Evolutionary conservation across 148 eudicot species (phyloP), one percentile per base, ranked within the genome.

Genomic region (Arctostaphylos glauca): DNA sequence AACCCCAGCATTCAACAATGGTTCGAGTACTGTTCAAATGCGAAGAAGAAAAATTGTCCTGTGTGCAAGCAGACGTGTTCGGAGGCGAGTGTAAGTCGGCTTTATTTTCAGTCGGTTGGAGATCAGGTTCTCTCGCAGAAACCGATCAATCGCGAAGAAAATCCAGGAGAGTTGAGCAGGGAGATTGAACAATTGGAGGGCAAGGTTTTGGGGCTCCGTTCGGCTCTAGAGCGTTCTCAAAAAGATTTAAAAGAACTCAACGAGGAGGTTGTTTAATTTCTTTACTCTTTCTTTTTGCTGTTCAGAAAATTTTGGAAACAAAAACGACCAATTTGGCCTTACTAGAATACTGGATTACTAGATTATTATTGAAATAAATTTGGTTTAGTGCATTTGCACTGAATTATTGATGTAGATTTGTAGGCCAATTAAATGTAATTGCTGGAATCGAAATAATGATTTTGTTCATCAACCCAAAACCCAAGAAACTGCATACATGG

Each of bases 1-100:
- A 64, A 66, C 44, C 82, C 79, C 86, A 96, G 98, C 85, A 85
- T 94, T 79, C 99, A 96, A 83, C 99, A 96, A 83, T 96, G 99
- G 99, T 93, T 94, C 71, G 99, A 90, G 89, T 96, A 96, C 77
- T 92, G 94, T 68, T 79, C 90, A 47, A 86, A 80, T 12, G 54
- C 86, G 25, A 95, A 91, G 91, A 96, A 93, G 90, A 92, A 81
- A 81, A 85, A 85, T 0, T 97, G 99, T 87, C 99, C 99, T 5
- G 93, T 97, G 12, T 96, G 99, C 86, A 96, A 96, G 80, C 99
- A 96, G 84, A 84, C 83, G 3, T 96, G 98, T 85, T 78, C 92
- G 2, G 81, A 83, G 41, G 88, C 87, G 31, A 87, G 89, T 83
- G 98, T 92, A 2, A 80, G 82, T 43, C 90, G 99, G 23, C 94